Evolutionary conservation across 106 monocot species (phyloP), one percentile per base, ranked within the genome.

Genomic region (Phalaenopsis aphrodite): DNA sequence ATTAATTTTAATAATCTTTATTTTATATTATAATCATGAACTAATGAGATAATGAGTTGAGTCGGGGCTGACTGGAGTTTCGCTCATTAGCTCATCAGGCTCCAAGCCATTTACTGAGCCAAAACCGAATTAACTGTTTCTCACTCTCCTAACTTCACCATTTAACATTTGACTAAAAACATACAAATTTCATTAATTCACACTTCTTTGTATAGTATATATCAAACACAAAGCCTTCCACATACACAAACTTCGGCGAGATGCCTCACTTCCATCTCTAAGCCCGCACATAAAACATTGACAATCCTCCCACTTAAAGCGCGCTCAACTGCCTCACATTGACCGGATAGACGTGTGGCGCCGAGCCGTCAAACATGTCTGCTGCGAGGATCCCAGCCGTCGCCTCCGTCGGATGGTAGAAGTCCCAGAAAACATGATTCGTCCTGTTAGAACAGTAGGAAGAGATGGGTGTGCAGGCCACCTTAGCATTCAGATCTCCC

Each of bases 351-450:
- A 83, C 83, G 24, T 69, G 39, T 5, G 78, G 83, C 16, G 43
- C 19, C 9, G 83, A 78, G 41, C 83, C 83, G 52, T 83, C 72
- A 42, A 72, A 8, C 6, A 66, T 38, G n/a, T 55, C 66, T 9
- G 8, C 39, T 3, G 55, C 23, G 15, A 78, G 78, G 71, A 83
- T 55, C 36, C 14, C 41, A 1, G 78, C 67, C 0, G 78, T 72
- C 2, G 52, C 55, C 78, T 83, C 72, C 4, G 78, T 78, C 0
- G 83, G 83, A 42, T 83, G 83, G 17, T 55, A 69, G 14, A 78
- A 78, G 42, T 83, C 83, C 83, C 83, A 83, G 18, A 83, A 83
- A 5, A 78, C 37, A 56, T 78, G 76, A 38, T 72, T 71, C 23
- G 37, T 78, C 15, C 83, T 66, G 39, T 83, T 48, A 8, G 78